Conservation (phyloP, 768 basidiomycete species). For the Termitomyces sp. region DNA sequence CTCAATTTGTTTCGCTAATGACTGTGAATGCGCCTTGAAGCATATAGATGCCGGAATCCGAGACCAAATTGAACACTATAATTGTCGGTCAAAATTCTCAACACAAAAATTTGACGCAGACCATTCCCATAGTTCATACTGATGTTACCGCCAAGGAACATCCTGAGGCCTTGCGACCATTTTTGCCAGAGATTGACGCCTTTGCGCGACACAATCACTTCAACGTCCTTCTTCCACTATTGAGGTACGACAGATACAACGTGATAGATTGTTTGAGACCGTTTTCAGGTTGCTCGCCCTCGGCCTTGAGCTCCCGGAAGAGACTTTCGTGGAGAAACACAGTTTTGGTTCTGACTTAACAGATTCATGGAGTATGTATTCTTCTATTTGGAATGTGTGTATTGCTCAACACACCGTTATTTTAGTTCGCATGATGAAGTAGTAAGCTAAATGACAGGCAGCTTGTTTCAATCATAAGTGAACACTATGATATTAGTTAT, state of each 20-base stretch:
- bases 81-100: too few species aligned
- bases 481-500: conserved; percentile 21
- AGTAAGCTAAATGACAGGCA: conserved; percentile 23
- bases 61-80: too few species aligned
- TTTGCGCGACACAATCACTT: too few species aligned
- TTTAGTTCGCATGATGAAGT: conserved; percentile 44
- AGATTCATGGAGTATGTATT: conserved; percentile 28
- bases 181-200: too few species aligned
- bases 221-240: too few species aligned
- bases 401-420: not conserved
- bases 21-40: too few species aligned
- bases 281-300: conserved; percentile 26
- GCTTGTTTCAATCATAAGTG: not conserved
- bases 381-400: not conserved
- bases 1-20: too few species aligned
- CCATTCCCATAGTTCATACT: too few species aligned
- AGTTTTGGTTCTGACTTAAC: conserved; percentile 24
- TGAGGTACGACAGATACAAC: conserved; percentile 11
- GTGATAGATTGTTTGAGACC: not conserved
- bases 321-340: conserved; percentile 35
- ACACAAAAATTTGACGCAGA: too few species aligned
- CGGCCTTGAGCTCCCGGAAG: conserved; percentile 40
- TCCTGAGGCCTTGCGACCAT: too few species aligned
- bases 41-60: too few species aligned
- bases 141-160: too few species aligned